phyloP scores from a whole-genome alignment of 176 grass and related monocot genomes.

The Areca catechu region DNA sequence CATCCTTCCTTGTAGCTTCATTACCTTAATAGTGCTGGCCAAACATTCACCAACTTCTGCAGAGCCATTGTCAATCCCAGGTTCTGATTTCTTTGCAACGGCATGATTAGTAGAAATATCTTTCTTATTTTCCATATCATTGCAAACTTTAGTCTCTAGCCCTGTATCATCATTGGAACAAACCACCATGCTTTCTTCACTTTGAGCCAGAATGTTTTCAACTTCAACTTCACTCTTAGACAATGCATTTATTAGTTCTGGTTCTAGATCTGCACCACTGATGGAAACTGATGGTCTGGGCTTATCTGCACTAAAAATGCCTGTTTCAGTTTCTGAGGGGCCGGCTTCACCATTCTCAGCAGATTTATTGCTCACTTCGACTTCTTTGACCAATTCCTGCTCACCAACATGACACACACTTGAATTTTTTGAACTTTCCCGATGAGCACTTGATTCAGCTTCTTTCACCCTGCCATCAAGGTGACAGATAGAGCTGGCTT shows the following conservation, averaged over 20 bases:
- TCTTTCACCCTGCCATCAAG: not conserved
- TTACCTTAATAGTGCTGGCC: slow-evolving; percentile 6
- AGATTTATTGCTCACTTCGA: not conserved
- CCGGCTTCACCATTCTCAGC: not conserved
- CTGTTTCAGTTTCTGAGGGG: not conserved
- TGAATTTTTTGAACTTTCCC: slow-evolving; percentile 1
- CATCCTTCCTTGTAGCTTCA: slow-evolving; percentile 16
- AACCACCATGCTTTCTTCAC: not conserved
- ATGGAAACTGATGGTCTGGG: not conserved
- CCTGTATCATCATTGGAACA: slow-evolving; percentile 1
- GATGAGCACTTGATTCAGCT: slow-evolving; percentile 18
- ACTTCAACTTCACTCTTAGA: not conserved
- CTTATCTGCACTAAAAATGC: not conserved
- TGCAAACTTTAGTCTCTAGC: not conserved
- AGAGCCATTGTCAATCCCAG: slow-evolving; percentile 12
- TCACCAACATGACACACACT: not conserved
- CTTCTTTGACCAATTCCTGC: not conserved
- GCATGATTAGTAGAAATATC: slow-evolving; percentile 16
- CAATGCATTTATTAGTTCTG: not conserved
- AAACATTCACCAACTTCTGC: slow-evolving; percentile 26
- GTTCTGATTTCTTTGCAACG: slow-evolving; percentile 30
- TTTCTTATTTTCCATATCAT: not conserved
- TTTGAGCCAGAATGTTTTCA: not conserved
- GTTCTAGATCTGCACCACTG: not conserved
- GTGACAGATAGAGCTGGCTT: slow-evolving; percentile 9